Evolutionary conservation across 1,139 yeast genomes (phyloP).

Genomic region (Suhomyces wounanorum): DNA sequence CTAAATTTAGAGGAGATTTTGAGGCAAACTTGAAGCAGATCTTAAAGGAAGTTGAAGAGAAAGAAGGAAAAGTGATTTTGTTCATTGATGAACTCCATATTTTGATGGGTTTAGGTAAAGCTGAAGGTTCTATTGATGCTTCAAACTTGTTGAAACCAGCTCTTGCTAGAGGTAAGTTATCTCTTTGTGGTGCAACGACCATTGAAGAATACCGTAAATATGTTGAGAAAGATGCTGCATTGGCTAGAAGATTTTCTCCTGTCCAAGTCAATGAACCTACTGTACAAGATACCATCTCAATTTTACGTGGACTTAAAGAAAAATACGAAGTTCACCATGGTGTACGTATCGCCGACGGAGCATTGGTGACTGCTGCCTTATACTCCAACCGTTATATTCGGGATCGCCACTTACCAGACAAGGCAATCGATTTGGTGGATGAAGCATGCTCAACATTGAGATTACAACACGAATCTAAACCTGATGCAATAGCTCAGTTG

Average conservation of each 20-base stretch:
- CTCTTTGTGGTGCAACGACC: conserved; percentile 96
- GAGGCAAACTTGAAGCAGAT: conserved; percentile 87
- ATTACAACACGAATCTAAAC: conserved; percentile 94
- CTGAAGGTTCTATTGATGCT: conserved; percentile 96
- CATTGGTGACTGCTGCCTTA: conserved; percentile 91
- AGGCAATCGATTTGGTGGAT: conserved; percentile 93
- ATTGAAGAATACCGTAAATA: conserved; percentile 83
- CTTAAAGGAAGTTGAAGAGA: conserved; percentile 82
- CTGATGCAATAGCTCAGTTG: conserved; percentile 87
- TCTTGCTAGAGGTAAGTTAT: conserved; percentile 86
- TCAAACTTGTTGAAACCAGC: conserved; percentile 92
- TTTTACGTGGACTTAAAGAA: conserved; percentile 89
- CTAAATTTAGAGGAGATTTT: conserved; percentile 93
- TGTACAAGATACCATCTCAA: conserved; percentile 88
- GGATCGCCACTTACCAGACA: conserved; percentile 90
- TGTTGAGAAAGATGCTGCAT: conserved; percentile 89
- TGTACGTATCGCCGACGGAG: conserved; percentile 91
- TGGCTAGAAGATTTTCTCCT: conserved; percentile 90
- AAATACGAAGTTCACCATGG: conserved; percentile 97
- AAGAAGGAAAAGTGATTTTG: conserved; percentile 74
- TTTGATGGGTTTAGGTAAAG: conserved; percentile 87
- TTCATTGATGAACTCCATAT: conserved; percentile 94
- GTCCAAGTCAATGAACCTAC: conserved; percentile 88
- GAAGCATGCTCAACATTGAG: conserved; percentile 96
- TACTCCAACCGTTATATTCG: conserved; percentile 89